Base-by-base conservation (phyloP, 2,329 filamentous ascomycete species). In the Trichoderma sp. region DNA sequence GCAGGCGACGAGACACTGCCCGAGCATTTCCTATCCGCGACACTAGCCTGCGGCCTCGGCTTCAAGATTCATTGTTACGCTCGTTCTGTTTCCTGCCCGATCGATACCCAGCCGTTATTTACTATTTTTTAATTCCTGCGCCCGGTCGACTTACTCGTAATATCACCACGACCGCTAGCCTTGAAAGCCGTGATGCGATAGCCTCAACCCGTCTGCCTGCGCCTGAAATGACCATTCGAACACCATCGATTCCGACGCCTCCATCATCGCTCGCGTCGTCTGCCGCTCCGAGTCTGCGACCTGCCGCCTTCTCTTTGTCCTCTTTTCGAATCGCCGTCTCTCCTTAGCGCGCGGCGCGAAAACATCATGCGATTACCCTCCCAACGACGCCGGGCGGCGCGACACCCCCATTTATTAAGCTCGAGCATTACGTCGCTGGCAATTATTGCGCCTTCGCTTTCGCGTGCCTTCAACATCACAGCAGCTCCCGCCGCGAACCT, bases 401-500 rank as follows among this genome's bases (percentile, higher is more conserved):
- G 79, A 75, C 76, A 77, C 70, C 75, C 73, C 63, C 74, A 74
- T 67, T 73, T 69, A n/a, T 68, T 74, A 54, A 69, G 67, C 48
- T 70, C 72, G 50, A 70, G 76, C 73, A 71, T 84, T 70, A 71
- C 84, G 67, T 76, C 79, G 60, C 70, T 86, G 68, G 73, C 79
- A 73, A 77, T 78, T 60, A 68, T 84, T 73, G 78, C 81, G 22
- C 74, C 79, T 37, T 79, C 80, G 10, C 68, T 84, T 54, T 79
- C 83, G 53, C 75, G 79, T 27, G 87, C 86, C 45, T 79, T 89
- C 70, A 84, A 81, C 34, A 90, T 92, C 77, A 86, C 82, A 54
- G 78, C 87, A 15, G 84, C 88, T 45, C 88, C 92, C 3, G 82
- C 87, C 15, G 83, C 91, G 67, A 89, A 94, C 74, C 87, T 99